phyloP scores from a whole-genome alignment of 495 filamentous ascomycete genomes.

The Aspergillus sclerotiicarbonarius region DNA sequence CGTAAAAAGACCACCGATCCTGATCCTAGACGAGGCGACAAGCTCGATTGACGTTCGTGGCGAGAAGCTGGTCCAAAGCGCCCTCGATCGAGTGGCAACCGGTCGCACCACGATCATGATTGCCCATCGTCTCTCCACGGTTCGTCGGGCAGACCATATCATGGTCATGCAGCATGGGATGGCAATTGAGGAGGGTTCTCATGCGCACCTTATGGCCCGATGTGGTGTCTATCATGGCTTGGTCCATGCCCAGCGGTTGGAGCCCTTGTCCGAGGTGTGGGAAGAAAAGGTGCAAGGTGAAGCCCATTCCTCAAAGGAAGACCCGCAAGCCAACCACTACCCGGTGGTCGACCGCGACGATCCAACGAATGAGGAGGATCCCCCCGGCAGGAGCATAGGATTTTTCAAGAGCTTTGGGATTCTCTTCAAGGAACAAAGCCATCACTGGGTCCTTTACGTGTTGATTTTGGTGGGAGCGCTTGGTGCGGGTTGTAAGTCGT shows the following conservation, averaged over 20 bases:
- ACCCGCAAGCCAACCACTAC: not conserved
- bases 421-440: constrained; percentile 48
- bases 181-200: constrained; percentile 50
- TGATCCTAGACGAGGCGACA: constrained; percentile 60
- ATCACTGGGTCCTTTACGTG: constrained; percentile 45
- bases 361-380: constrained; percentile 42
- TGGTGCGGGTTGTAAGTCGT: constrained; percentile 48
- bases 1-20: constrained; percentile 77
- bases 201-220: constrained; percentile 31
- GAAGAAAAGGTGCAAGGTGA: not conserved
- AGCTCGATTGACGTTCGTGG: constrained; percentile 49
- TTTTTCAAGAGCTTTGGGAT: constrained; percentile 43
- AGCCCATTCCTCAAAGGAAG: not conserved
- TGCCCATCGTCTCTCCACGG: constrained; percentile 58
- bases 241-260: constrained; percentile 30
- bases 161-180: constrained; percentile 49
- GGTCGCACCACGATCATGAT: constrained; percentile 46
- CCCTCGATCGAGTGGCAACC: constrained; percentile 38
- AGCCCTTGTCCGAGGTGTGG: not conserved
- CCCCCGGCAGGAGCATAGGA: constrained; percentile 31
- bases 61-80: constrained; percentile 50
- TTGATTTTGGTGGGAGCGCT: constrained; percentile 46
- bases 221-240: constrained; percentile 50
- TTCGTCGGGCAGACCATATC: constrained; percentile 52
- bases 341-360: not conserved